Evolutionary conservation across 495 filamentous ascomycete genomes (phyloP).

Genomic region (Cercophora samala): DNA sequence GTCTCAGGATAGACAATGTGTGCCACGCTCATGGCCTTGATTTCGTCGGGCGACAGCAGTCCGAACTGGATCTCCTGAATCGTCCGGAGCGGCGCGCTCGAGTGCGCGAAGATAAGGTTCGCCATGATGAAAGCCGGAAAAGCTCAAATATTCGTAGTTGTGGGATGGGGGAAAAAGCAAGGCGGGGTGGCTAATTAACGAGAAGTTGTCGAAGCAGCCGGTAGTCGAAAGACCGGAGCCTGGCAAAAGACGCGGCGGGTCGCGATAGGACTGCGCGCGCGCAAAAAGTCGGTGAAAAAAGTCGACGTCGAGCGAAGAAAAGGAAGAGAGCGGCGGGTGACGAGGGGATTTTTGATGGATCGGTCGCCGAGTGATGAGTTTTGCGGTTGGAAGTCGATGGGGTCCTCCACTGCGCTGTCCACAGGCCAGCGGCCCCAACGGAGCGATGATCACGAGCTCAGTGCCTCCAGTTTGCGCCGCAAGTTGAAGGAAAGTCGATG

Average conservation of each 20-base stretch:
- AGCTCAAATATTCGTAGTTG: slow-evolving; percentile 7
- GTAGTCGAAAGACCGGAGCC: not conserved
- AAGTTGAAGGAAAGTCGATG: slow-evolving; percentile 18
- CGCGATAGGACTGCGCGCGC: slow-evolving; percentile 13
- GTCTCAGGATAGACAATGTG: slow-evolving; percentile 95
- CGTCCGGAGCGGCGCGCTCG: slow-evolving; percentile 90
- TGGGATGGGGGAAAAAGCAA: not conserved
- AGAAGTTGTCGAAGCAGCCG: slow-evolving; percentile 6
- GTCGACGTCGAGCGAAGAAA: slow-evolving; percentile 3
- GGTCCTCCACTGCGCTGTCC: slow-evolving; percentile 35
- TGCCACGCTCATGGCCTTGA: slow-evolving; percentile 93
- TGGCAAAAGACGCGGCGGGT: slow-evolving; percentile 21
- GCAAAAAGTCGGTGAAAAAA: slow-evolving; percentile 16
- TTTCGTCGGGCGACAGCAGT: slow-evolving; percentile 91
- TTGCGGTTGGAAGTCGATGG: slow-evolving; percentile 26
- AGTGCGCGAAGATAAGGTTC: slow-evolving; percentile 87
- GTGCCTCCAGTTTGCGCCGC: slow-evolving; percentile 26
- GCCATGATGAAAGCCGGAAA: slow-evolving; percentile 61
- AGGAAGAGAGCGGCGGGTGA: slow-evolving; percentile 15
- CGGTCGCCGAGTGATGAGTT: slow-evolving; percentile 18
- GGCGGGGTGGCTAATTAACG: slow-evolving; percentile 15
- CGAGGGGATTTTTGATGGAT: slow-evolving; percentile 25
- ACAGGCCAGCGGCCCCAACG: slow-evolving; percentile 38
- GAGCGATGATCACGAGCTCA: slow-evolving; percentile 30
- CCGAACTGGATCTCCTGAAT: slow-evolving; percentile 99